Evolutionary conservation across 169 alveolate genomes (phyloP).

Genomic region (Theileria annulata): DNA sequence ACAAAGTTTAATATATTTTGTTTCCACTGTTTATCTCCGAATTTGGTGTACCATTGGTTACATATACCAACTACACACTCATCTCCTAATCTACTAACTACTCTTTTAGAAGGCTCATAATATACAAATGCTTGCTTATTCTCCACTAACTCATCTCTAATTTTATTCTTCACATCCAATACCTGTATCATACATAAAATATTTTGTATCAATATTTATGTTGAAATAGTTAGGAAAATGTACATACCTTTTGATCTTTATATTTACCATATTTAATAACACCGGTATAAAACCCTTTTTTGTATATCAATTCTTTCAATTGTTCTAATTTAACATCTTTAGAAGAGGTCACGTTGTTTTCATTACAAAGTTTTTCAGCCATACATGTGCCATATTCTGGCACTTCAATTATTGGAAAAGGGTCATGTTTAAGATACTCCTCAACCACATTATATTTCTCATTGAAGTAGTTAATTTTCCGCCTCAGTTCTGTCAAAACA

Average conservation of each 20-base stretch:
- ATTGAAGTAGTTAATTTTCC: constrained; percentile 81
- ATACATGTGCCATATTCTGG: constrained; percentile 84
- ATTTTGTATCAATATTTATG: constrained; percentile 34
- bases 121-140: constrained; percentile 83
- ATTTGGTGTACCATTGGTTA: constrained; percentile 96
- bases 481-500: constrained; percentile 88
- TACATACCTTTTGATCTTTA: constrained; percentile 85
- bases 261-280: constrained; percentile 89
- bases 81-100: constrained; percentile 95
- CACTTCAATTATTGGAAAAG: constrained; percentile 88
- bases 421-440: constrained; percentile 83
- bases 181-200: constrained; percentile 36
- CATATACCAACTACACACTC: constrained; percentile 95
- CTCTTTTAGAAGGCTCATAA: constrained; percentile 96
- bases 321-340: constrained; percentile 92
- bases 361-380: constrained; percentile 78
- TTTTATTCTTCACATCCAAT: constrained; percentile 79
- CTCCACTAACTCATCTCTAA: constrained; percentile 76
- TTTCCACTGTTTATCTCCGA: constrained; percentile 96
- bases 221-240: constrained; percentile 2
- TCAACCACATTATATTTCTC: constrained; percentile 74
- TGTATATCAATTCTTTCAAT: constrained; percentile 94
- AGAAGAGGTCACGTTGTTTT: constrained; percentile 85
- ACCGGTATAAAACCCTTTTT: constrained; percentile 97
- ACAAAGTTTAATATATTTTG: constrained; percentile 88